phyloP scores from a whole-genome alignment of 2,329 filamentous ascomycete species.

The Cordyceps militaris region DNA sequence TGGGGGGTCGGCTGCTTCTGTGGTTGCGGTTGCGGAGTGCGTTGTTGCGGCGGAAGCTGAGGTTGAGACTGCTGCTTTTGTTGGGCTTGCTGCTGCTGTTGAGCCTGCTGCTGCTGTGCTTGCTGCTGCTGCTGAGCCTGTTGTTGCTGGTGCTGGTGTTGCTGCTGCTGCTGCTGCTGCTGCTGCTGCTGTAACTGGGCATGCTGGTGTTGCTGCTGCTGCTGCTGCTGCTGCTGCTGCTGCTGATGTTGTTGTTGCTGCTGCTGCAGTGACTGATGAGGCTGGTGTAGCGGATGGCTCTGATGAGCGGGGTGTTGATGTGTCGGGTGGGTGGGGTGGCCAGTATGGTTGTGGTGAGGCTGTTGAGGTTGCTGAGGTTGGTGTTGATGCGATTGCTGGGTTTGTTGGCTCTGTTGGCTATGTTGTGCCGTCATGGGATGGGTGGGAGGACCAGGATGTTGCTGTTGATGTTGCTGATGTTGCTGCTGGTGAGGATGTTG shows the following conservation, averaged over 20 bases:
- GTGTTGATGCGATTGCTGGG: constrained; percentile 16
- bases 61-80: constrained; percentile 24
- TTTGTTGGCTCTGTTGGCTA: constrained; percentile 20
- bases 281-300: constrained; percentile 21
- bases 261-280: constrained; percentile 19
- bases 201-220: constrained; percentile 22
- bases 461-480: constrained; percentile 22
- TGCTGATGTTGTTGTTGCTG: constrained; percentile 29
- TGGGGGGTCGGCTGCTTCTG: constrained; percentile 21
- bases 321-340: constrained; percentile 18
- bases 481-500: constrained; percentile 21
- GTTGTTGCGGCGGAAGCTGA: constrained; percentile 15
- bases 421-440: constrained; percentile 12
- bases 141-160: constrained; percentile 26
- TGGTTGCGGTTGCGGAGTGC: constrained; percentile 15
- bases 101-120: constrained; percentile 27
- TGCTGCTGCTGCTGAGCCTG: constrained; percentile 24
- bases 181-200: constrained; percentile 23
- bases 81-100: constrained; percentile 23
- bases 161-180: constrained; percentile 24
- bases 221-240: constrained; percentile 25
- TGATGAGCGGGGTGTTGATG: constrained; percentile 21
- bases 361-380: constrained; percentile 22
- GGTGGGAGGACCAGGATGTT: constrained; percentile 17
- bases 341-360: constrained; percentile 1